Evolutionary conservation across 1,284 basidiomycete genomes (phyloP).

Genomic region (Hypsizygus ulmarius): DNA sequence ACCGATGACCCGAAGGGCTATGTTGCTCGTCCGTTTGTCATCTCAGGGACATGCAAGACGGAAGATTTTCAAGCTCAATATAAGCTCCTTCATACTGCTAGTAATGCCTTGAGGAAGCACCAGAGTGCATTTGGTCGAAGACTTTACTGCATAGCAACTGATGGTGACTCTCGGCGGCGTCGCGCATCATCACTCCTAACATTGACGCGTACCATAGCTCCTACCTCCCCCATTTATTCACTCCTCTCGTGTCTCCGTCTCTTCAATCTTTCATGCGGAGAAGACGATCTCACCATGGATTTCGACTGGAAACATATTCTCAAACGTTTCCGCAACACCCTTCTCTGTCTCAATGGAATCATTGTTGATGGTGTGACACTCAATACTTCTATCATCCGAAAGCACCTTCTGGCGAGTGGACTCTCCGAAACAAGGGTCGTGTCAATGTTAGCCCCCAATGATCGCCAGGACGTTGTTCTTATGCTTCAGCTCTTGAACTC

Average conservation of each 20-base stretch:
- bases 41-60: conserved; percentile 20
- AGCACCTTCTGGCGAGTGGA: conserved; percentile 19
- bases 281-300: conserved; percentile 31
- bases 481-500: conserved; percentile 18
- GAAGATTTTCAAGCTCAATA: conserved; percentile 13
- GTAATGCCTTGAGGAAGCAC: conserved; percentile 11
- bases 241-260: conserved; percentile 22
- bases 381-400: conserved; percentile 20
- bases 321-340: conserved; percentile 29
- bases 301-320: conserved; percentile 34
- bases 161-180: background rate
- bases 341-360: conserved; percentile 26
- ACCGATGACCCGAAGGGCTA: conserved; percentile 16
- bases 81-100: background rate
- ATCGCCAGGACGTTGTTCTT: conserved; percentile 32
- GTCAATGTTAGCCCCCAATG: conserved; percentile 27
- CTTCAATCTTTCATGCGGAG: conserved; percentile 29
- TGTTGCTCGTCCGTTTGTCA: conserved; percentile 19
- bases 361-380: conserved; percentile 22
- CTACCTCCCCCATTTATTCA: conserved; percentile 10
- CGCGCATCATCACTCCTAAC: no score
- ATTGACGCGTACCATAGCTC: no score
- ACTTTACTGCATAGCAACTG: conserved; percentile 1
- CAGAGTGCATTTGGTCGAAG: conserved; percentile 10
- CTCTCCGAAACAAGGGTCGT: conserved; percentile 13